phyloP scores from a whole-genome alignment of 306 rosid species.

The Lithocarpus polystachyus region DNA sequence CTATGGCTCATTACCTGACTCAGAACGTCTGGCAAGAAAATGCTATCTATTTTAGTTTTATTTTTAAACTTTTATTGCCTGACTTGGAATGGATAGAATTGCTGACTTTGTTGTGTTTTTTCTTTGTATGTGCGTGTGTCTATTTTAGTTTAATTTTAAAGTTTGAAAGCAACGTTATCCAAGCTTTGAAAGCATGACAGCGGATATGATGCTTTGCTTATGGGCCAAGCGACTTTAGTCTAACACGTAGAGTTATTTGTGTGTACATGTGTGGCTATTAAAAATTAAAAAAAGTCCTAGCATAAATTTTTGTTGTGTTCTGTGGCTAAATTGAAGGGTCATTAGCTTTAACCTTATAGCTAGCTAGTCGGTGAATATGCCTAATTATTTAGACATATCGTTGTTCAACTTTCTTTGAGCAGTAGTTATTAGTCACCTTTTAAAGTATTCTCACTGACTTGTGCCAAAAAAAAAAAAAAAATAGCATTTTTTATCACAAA shows the following conservation, averaged over 20 bases:
- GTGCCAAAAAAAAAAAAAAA: too few species aligned
- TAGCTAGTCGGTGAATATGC: too few species aligned
- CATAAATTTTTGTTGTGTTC: not conserved
- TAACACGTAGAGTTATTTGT: conserved; percentile 1
- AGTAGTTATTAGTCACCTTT: not conserved
- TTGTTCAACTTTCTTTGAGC: too few species aligned
- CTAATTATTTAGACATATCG: too few species aligned
- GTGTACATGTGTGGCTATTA: not conserved
- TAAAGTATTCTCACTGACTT: too few species aligned
- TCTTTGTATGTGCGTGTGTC: not conserved
- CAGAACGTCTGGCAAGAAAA: too few species aligned
- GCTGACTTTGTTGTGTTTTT: not conserved
- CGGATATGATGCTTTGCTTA: conserved; percentile 35
- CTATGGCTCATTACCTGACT: too few species aligned
- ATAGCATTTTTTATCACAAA: too few species aligned
- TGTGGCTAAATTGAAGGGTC: not conserved
- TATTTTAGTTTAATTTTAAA: not conserved
- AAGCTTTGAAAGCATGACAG: conserved; percentile 8
- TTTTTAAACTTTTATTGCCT: too few species aligned
- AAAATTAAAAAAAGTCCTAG: too few species aligned
- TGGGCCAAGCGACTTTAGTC: conserved; percentile 34
- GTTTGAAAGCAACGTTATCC: not conserved
- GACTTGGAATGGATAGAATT: too few species aligned
- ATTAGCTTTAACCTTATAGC: not conserved
- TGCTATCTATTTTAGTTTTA: too few species aligned